phyloP scores from a whole-genome alignment of 1,284 basidiomycete species.

The Melampsora americana region DNA sequence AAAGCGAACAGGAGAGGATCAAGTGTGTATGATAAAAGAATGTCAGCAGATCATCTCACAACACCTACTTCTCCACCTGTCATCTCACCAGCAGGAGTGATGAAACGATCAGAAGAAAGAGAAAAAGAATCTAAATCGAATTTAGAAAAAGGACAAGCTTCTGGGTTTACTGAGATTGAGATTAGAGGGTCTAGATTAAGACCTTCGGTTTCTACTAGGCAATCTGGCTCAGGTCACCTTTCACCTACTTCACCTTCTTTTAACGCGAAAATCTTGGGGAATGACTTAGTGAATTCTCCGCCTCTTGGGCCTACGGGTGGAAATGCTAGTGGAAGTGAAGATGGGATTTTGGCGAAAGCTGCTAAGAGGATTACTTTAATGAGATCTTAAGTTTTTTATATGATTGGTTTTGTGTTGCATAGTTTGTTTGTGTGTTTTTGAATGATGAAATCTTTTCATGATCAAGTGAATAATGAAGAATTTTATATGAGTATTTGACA shows the following conservation, averaged over 20 bases:
- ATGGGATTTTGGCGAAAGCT: neutral
- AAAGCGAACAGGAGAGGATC: constrained; percentile 53
- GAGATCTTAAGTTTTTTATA: neutral
- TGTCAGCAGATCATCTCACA: constrained; percentile 52
- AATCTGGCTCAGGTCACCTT: neutral
- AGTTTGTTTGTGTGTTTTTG: too few relatives aligned
- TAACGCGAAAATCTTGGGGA: neutral
- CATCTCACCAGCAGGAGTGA: constrained; percentile 69
- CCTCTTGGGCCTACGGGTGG: neutral
- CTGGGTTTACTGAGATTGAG: constrained; percentile 71
- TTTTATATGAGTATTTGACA: too few relatives aligned
- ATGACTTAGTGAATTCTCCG: neutral
- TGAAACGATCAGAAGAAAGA: constrained; percentile 74
- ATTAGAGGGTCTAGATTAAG: constrained; percentile 37
- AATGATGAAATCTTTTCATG: too few relatives aligned
- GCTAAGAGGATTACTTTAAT: constrained; percentile 2
- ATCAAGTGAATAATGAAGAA: too few relatives aligned
- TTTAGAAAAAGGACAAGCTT: constrained; percentile 66
- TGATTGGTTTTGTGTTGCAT: too few relatives aligned
- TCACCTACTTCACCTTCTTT: constrained; percentile 6
- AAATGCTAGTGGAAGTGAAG: neutral
- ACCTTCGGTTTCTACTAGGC: neutral
- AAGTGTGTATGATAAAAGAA: constrained; percentile 52
- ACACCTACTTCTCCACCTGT: constrained; percentile 65
- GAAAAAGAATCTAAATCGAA: constrained; percentile 69